Percentiles rank a stretch among this genome's conserved stretches.
phyloP scores from a whole-genome alignment of 306 rosid species.

The Vachellia collinsii region DNA sequence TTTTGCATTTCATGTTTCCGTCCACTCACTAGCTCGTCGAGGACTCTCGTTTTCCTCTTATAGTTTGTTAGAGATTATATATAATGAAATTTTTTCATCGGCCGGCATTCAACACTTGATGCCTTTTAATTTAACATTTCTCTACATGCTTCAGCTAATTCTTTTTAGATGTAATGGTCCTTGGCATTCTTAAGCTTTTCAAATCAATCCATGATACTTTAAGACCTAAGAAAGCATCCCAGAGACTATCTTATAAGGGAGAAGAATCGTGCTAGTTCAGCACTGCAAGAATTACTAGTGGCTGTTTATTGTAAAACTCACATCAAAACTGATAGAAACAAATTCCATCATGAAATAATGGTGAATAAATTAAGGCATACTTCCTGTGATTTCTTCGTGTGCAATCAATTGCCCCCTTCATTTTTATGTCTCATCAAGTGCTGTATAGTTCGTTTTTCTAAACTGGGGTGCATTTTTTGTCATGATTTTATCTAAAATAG shows the following conservation, averaged over 20 bases:
- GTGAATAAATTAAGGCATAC: background rate
- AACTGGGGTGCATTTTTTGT: background rate
- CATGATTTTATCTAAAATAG: background rate
- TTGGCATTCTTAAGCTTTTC: background rate
- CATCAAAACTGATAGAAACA: background rate
- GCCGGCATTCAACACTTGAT: background rate
- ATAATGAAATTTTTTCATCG: background rate
- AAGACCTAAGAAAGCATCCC: background rate
- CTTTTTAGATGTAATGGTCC: background rate
- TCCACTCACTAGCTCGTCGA: slow-evolving; percentile 14
- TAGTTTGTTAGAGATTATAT: background rate
- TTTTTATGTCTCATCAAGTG: background rate
- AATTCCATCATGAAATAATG: background rate
- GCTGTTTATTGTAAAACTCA: background rate
- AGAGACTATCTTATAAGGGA: background rate
- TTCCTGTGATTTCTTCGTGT: background rate
- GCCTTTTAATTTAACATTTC: background rate
- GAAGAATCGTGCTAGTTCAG: background rate
- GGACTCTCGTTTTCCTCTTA: slow-evolving; percentile 8
- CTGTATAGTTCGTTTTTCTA: background rate
- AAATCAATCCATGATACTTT: background rate
- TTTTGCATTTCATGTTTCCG: slow-evolving; percentile 10
- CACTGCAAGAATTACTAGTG: background rate
- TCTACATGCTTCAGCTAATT: background rate
- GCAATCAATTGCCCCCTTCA: background rate